These are phyloP conservation scores for Wickerhamomyces bovis DNA, from an alignment of 805 yeast genomes.

Conservation along the genomic window DNA sequence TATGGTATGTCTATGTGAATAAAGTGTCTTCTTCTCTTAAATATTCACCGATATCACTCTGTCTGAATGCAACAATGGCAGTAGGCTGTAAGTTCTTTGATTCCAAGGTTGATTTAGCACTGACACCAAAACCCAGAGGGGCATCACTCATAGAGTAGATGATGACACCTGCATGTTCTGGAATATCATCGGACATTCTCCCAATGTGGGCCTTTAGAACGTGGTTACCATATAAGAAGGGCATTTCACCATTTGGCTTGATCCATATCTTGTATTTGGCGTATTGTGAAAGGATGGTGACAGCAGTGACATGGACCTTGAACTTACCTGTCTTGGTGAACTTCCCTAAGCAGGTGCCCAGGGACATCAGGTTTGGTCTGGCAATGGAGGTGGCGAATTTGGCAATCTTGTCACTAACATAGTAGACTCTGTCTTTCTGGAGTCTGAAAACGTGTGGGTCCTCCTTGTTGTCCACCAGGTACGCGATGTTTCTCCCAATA, in stretches of 20 bases:
- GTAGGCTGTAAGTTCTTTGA: constrained; percentile 87
- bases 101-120: constrained; percentile 87
- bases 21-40: constrained; percentile 96
- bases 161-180: constrained; percentile 95
- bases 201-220: constrained; percentile 96
- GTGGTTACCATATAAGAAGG: constrained; percentile 93
- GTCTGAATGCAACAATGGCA: constrained; percentile 92
- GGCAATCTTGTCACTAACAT: constrained; percentile 77
- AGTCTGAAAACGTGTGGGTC: constrained; percentile 92
- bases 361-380: constrained; percentile 82
- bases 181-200: constrained; percentile 93
- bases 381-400: constrained; percentile 87
- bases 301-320: constrained; percentile 88
- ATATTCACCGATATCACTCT: constrained; percentile 96
- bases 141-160: constrained; percentile 87
- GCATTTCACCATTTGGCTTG: constrained; percentile 97
- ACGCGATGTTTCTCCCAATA: constrained; percentile 91
- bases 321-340: constrained; percentile 97
- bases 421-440: constrained; percentile 95
- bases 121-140: constrained; percentile 93
- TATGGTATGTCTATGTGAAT: constrained; percentile 54
- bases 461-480: constrained; percentile 67
- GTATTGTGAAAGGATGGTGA: constrained; percentile 73
- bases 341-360: constrained; percentile 92
- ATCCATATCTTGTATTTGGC: constrained; percentile 96